Evolutionary conservation across 148 eudicot genomes (phyloP).

Genomic region (Spergularia bocconei): DNA sequence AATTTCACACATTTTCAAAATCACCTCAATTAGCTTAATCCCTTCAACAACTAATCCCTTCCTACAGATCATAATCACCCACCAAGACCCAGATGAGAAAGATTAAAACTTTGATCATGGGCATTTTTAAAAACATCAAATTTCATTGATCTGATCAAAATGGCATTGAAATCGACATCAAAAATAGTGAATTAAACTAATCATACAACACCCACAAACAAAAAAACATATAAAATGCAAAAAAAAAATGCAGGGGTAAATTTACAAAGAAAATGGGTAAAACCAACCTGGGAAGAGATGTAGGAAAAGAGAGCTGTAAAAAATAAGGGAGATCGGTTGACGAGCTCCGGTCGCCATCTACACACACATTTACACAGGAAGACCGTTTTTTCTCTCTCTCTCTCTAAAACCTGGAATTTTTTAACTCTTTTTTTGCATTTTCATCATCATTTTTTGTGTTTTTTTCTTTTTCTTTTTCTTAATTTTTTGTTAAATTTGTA

Average conservation of each 20-base stretch:
- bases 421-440: conserved; percentile 15
- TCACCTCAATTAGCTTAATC: conserved; percentile 12
- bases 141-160: conserved; percentile 3
- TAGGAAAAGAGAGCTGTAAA: conserved; percentile 21
- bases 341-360: conserved; percentile 50
- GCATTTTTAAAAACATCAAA: conserved; percentile 18
- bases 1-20: not conserved
- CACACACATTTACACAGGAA: conserved; percentile 25
- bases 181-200: not conserved
- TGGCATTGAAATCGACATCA: not conserved
- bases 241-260: not conserved
- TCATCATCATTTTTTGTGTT: not conserved
- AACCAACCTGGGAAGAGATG: conserved; percentile 35
- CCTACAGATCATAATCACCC: conserved; percentile 10
- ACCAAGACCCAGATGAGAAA: conserved; percentile 7
- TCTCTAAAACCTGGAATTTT: conserved; percentile 23
- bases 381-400: conserved; percentile 27
- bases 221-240: not conserved
- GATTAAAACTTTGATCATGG: conserved; percentile 18
- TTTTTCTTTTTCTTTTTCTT: not conserved
- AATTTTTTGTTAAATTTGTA: no score
- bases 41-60: conserved; percentile 8
- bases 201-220: no score
- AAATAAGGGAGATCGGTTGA: conserved; percentile 31
- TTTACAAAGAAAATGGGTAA: not conserved